Evolutionary conservation across 331 rosid species (phyloP).

Genomic region (Malus hybrid): DNA sequence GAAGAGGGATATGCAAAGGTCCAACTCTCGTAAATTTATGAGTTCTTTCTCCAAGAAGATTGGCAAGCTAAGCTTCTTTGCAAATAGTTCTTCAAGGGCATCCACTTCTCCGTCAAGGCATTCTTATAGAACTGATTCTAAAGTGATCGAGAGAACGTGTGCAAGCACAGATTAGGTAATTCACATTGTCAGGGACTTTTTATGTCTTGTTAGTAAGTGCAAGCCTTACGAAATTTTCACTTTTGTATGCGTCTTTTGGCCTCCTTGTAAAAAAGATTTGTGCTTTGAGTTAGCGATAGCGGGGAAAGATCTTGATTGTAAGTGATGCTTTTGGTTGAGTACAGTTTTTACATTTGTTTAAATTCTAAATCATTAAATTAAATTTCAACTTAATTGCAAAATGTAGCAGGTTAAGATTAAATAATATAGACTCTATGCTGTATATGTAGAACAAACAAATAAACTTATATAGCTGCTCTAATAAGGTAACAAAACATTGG

Average conservation of each 20-base stretch:
- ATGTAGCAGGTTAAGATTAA: not conserved
- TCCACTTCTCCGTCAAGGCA: constrained; percentile 87
- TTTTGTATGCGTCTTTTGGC: constrained; percentile 15
- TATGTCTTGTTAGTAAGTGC: constrained; percentile 27
- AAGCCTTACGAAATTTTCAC: constrained; percentile 30
- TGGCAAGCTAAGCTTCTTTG: constrained; percentile 65
- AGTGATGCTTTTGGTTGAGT: constrained; percentile 15
- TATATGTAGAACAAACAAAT: not conserved
- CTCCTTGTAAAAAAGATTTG: constrained; percentile 35
- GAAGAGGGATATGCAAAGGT: constrained; percentile 92
- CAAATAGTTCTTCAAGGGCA: constrained; percentile 76
- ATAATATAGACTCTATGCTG: not conserved
- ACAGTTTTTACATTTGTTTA: constrained; percentile 17
- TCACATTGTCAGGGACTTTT: constrained; percentile 14
- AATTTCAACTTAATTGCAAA: no score
- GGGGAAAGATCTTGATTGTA: constrained; percentile 30
- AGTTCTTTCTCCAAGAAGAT: constrained; percentile 81
- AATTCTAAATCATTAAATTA: not conserved
- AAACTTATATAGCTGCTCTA: not conserved
- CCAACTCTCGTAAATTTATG: constrained; percentile 74
- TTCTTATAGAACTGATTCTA: constrained; percentile 82
- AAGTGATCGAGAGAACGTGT: constrained; percentile 92
- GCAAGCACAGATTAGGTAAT: constrained; percentile 81
- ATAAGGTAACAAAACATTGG: not conserved
- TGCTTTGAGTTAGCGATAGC: constrained; percentile 15